Evolutionary conservation across 208 protist species (phyloP).

Genomic region (Herpetomonas tarakana): DNA sequence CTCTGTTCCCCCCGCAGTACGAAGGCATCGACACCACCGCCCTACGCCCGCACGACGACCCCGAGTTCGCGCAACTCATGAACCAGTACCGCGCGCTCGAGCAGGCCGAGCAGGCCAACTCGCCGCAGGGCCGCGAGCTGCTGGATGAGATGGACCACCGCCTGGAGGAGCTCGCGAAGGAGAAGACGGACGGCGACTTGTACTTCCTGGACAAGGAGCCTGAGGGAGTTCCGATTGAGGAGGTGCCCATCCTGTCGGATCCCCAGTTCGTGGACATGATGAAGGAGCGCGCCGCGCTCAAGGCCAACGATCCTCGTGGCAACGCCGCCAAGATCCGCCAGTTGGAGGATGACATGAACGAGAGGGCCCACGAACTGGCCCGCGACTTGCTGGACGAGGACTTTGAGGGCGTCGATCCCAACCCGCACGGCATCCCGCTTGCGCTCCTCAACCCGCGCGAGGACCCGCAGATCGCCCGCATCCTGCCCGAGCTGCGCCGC

Average conservation of each 20-base stretch:
- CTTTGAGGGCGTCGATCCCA: slow-evolving; percentile 55
- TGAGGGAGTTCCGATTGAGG: slow-evolving; percentile 59
- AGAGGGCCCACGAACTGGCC: slow-evolving; percentile 57
- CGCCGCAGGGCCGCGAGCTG: slow-evolving; percentile 29
- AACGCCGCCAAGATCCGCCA: slow-evolving; percentile 48
- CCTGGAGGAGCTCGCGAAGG: slow-evolving; percentile 41
- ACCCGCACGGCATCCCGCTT: slow-evolving; percentile 55
- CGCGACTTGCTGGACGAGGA: slow-evolving; percentile 32
- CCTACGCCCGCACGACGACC: slow-evolving; percentile 58
- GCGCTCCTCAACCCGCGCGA: slow-evolving; percentile 48
- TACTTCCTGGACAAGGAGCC: slow-evolving; percentile 72
- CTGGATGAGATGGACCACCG: slow-evolving; percentile 38
- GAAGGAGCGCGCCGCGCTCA: slow-evolving; percentile 51
- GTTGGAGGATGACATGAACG: slow-evolving; percentile 63
- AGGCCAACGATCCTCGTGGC: slow-evolving; percentile 47
- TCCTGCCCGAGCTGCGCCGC: slow-evolving; percentile 61
- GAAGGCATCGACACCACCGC: slow-evolving; percentile 52
- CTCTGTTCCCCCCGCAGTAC: slow-evolving; percentile 36
- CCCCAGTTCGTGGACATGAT: slow-evolving; percentile 36
- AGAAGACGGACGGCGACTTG: slow-evolving; percentile 62
- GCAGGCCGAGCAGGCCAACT: slow-evolving; percentile 22
- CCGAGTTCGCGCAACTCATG: slow-evolving; percentile 49
- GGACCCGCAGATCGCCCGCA: slow-evolving; percentile 44
- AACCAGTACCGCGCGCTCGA: slow-evolving; percentile 47
- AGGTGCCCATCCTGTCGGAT: slow-evolving; percentile 49